A percentile compares a stretch with the other conserved stretches of the same genome.
These are phyloP conservation scores for Helianthus annuus DNA, from an alignment of 129 eudicot genomes.

Conservation along the genomic window DNA sequence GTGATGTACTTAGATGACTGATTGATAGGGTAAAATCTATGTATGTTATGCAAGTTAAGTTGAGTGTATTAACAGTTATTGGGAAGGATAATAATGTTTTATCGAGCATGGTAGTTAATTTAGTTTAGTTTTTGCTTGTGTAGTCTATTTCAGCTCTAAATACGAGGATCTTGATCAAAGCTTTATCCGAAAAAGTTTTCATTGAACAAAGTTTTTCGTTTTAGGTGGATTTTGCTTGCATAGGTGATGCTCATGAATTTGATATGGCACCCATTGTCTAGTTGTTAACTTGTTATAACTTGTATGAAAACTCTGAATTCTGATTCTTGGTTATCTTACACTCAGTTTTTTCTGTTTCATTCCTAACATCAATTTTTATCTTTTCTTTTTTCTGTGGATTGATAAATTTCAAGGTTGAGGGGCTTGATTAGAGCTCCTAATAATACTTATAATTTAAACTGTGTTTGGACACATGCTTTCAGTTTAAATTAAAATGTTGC, in stretches of 20 bases:
- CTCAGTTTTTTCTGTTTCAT: not conserved
- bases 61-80: not conserved
- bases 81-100: not conserved
- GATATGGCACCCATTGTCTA: not conserved
- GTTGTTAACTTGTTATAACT: not conserved
- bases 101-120: not conserved
- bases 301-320: not conserved
- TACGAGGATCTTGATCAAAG: not conserved
- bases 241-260: not conserved
- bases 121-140: not conserved
- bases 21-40: not conserved
- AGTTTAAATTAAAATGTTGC: not conserved
- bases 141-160: not conserved
- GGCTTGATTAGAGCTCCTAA: not conserved
- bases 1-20: not conserved
- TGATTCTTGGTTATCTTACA: not conserved
- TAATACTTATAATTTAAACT: not conserved
- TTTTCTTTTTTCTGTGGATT: not conserved
- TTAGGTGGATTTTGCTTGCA: constrained; percentile 6
- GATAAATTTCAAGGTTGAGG: not conserved
- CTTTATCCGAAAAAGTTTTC: not conserved
- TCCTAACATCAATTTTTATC: not conserved
- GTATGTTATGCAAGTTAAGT: not conserved
- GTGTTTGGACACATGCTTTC: not conserved
- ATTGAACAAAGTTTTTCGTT: not conserved